Evolutionary conservation across 2,329 filamentous ascomycete genomes (phyloP), one percentile per base, ranked within the genome.

Genomic region (Claviceps arundinis): DNA sequence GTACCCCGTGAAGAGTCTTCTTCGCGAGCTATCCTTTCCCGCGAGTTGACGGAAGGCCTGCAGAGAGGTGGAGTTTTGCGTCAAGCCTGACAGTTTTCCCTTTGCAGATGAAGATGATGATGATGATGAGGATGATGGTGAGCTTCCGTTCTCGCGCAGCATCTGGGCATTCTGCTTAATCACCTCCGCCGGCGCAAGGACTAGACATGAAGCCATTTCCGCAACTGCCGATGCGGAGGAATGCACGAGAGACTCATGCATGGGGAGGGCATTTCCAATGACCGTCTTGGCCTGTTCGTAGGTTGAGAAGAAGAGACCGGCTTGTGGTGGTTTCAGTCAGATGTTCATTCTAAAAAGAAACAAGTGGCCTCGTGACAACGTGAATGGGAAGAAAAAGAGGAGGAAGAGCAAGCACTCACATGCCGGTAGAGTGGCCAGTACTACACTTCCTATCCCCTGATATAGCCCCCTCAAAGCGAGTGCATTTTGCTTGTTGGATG

Each of bases 161-260:
- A 95, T 89, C 66, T 95, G 89, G 0, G 90, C 89, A 66, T 95
- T 95, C 64, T 95, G 89, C 70, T 96, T 95, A 56, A 95, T 80
- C 7, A 95, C 87, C 65, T 95, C 89, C 14, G 89, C 88, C 0
- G 89, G 90, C 0, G 89, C 91, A 38, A 95, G 78, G 55, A 95
- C 87, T 19, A 89, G 75, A 63, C 90, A 95, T 5, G 88, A 90
- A 3, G 89, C 86, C 58, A 89, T 78, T 68, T 96, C 90, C 1
- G 85, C 90, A 16, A 81, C 69, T 2, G 82, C 84, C 1, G 88
- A 94, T 13, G 89, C 84, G 3, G 78, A 68, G 5, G 85, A 78
- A 64, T 95, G 85, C 52, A 89, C 77, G 9, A 89, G 57, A 0
- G 88, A 81, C 49, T 79, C 73, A 1, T 87, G 86, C 0, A 89